Percentiles rank a stretch among this genome's conserved stretches.
phyloP scores from a whole-genome alignment of 1,284 basidiomycete genomes.

The Lentinula novae-zelandiae region DNA sequence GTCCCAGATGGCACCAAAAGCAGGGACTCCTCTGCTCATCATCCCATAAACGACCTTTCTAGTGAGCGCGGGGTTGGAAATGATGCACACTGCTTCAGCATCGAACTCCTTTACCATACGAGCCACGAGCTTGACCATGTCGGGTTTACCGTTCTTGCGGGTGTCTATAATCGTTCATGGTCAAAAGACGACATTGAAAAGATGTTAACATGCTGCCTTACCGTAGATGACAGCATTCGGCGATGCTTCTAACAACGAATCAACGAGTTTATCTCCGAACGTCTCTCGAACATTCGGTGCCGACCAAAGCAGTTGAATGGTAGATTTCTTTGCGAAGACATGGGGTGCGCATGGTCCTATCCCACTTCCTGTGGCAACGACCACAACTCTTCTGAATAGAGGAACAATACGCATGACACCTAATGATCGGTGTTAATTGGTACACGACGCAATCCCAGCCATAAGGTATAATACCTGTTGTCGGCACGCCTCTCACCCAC shows the following conservation, averaged over 20 bases:
- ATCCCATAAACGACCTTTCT: slow-evolving; percentile 57
- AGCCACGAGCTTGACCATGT: slow-evolving; percentile 57
- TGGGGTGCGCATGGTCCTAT: slow-evolving; percentile 56
- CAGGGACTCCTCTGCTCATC: slow-evolving; percentile 55
- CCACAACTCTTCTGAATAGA: slow-evolving; percentile 51
- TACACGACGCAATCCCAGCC: not conserved
- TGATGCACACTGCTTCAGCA: slow-evolving; percentile 60
- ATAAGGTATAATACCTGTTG: slow-evolving; percentile 24
- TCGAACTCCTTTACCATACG: slow-evolving; percentile 54
- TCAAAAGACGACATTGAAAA: not conserved
- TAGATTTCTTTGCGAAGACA: slow-evolving; percentile 46
- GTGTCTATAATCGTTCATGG: slow-evolving; percentile 37
- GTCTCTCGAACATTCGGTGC: slow-evolving; percentile 55
- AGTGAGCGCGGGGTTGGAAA: slow-evolving; percentile 59
- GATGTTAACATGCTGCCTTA: slow-evolving; percentile 20
- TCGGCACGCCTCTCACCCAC: slow-evolving; percentile 52
- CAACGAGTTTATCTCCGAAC: slow-evolving; percentile 54
- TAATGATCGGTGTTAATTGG: not conserved
- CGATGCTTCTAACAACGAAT: slow-evolving; percentile 44
- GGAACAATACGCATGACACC: slow-evolving; percentile 54
- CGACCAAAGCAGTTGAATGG: slow-evolving; percentile 55
- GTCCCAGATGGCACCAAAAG: slow-evolving; percentile 59
- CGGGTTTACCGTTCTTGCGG: slow-evolving; percentile 52
- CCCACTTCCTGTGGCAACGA: slow-evolving; percentile 60
- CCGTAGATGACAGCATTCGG: slow-evolving; percentile 55